Percentiles rank a stretch among this genome's conserved stretches.
Conservation (phyloP, 2,329 filamentous ascomycete species). For the Hypoxylon sp. region DNA sequence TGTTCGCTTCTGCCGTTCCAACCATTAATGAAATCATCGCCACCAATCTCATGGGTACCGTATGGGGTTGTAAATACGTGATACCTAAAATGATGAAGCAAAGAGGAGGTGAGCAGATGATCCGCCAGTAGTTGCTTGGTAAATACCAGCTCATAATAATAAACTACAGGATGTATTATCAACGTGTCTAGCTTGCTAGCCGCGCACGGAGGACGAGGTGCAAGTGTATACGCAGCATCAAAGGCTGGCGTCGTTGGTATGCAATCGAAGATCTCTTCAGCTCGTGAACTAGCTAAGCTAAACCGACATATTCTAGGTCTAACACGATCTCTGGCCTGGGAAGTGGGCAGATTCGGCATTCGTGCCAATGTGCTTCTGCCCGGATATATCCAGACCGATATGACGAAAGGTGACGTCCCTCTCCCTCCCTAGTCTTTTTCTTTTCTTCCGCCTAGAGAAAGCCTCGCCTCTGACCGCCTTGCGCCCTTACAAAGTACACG, state of each 20-base stretch:
- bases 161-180: conserved; percentile 75
- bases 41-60: conserved; percentile 79
- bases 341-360: conserved; percentile 73
- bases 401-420: conserved; percentile 75
- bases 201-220: conserved; percentile 76
- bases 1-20: conserved; percentile 68
- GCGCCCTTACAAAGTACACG: conserved; percentile 41
- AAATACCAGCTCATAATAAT: neutral
- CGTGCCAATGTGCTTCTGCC: conserved; percentile 86
- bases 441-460: conserved; percentile 29
- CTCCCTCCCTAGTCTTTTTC: conserved; percentile 47
- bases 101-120: conserved; percentile 48
- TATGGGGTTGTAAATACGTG: conserved; percentile 71
- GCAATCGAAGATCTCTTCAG: conserved; percentile 47
- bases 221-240: conserved; percentile 81
- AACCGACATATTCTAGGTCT: conserved; percentile 65
- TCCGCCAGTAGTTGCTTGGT: neutral
- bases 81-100: conserved; percentile 64
- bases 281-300: conserved; percentile 33
- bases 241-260: conserved; percentile 84
- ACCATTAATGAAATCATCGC: conserved; percentile 72
- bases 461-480: conserved; percentile 19
- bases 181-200: conserved; percentile 86
- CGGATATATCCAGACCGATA: conserved; percentile 85
- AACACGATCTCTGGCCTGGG: conserved; percentile 75